phyloP scores from a whole-genome alignment of 1,284 basidiomycete species.

The Lentinula novae-zelandiae region DNA sequence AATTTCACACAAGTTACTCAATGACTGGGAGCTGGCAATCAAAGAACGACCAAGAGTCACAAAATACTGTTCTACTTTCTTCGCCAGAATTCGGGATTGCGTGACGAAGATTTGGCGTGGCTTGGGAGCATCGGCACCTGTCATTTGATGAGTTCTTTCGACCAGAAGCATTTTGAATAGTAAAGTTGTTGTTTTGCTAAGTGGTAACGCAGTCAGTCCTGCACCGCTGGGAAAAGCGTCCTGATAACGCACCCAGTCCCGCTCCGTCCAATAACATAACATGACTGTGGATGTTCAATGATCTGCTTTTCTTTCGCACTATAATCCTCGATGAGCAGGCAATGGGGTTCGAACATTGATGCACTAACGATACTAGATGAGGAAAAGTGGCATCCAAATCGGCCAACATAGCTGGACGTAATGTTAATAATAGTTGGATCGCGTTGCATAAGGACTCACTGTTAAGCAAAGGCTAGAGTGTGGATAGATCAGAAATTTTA shows the following conservation, averaged over 20 bases:
- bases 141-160: conserved; percentile 45
- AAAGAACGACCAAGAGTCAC: conserved; percentile 47
- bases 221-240: conserved; percentile 9
- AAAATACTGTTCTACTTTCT: conserved; percentile 67
- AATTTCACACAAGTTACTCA: conserved; percentile 34
- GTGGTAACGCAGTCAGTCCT: conserved; percentile 32
- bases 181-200: conserved; percentile 63
- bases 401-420: conserved; percentile 27
- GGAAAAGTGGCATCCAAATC: conserved; percentile 51
- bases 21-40: conserved; percentile 33
- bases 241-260: conserved; percentile 57
- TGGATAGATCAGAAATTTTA: neutral
- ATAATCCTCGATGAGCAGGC: neutral
- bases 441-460: conserved; percentile 28
- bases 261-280: conserved; percentile 68
- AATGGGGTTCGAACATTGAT: neutral
- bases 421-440: conserved; percentile 9
- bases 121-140: conserved; percentile 28
- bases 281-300: conserved; percentile 56
- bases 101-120: conserved; percentile 73
- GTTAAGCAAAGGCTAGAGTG: conserved; percentile 46
- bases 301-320: conserved; percentile 60
- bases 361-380: conserved; percentile 31
- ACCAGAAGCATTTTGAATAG: conserved; percentile 70
- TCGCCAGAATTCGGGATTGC: conserved; percentile 60